Conservation (phyloP, 202 grass and related monocot genomes). For the Carex arenaria region DNA sequence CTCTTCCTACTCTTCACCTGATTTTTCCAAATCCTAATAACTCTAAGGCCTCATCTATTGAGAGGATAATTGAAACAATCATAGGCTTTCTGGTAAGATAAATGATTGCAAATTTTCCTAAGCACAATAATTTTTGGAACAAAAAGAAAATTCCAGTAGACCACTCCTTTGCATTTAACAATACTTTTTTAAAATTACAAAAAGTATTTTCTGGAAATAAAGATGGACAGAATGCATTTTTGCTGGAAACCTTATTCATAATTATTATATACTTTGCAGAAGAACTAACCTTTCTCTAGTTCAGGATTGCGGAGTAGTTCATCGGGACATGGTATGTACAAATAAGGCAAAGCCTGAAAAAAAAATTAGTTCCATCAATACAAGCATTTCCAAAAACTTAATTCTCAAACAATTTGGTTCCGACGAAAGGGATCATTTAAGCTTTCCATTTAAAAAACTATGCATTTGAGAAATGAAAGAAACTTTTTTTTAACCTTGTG, state of each 20-base stretch:
- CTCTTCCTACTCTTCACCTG: neutral
- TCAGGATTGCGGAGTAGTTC: slow-evolving; percentile 55
- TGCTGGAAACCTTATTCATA: neutral
- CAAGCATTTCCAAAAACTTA: neutral
- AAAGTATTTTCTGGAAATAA: slow-evolving; percentile 7
- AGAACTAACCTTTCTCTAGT: slow-evolving; percentile 35
- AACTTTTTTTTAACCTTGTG: slow-evolving; percentile 50
- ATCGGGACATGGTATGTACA: slow-evolving; percentile 72
- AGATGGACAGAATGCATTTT: neutral
- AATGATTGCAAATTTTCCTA: neutral
- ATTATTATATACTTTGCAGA: neutral
- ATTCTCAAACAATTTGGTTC: neutral
- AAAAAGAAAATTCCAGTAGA: slow-evolving; percentile 8
- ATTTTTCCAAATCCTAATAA: neutral
- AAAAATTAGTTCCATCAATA: slow-evolving; percentile 2
- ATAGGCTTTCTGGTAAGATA: neutral
- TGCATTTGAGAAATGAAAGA: neutral
- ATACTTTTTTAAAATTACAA: neutral
- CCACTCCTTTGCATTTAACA: neutral
- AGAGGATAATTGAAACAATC: neutral
- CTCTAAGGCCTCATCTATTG: neutral
- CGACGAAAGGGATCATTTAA: neutral
- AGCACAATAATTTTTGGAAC: neutral
- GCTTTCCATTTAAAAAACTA: neutral
- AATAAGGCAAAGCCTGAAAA: slow-evolving; percentile 77